Percentiles rank a stretch among this genome's conserved stretches.
Conservation (phyloP, 1,139 yeast species). For the Saccharomyces hybrid region DNA sequence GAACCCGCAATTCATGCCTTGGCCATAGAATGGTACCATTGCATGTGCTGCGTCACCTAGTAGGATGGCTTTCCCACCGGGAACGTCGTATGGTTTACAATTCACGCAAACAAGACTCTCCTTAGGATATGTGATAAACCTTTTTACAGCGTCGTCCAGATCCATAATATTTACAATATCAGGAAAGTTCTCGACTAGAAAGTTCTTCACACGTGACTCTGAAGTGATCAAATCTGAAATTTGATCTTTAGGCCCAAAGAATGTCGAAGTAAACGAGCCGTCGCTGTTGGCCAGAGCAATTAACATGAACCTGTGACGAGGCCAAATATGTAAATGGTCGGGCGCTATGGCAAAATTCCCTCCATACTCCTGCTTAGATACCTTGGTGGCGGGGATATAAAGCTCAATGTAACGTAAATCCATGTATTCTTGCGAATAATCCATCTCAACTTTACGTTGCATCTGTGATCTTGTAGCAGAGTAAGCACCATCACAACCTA, state of each 20-base stretch:
- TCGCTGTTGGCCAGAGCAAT: slow-evolving; percentile 82
- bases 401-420: slow-evolving; percentile 81
- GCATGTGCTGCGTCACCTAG: slow-evolving; percentile 94
- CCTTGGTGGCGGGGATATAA: slow-evolving; percentile 52
- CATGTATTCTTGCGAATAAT: slow-evolving; percentile 66
- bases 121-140: slow-evolving; percentile 57
- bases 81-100: slow-evolving; percentile 61
- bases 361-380: slow-evolving; percentile 16
- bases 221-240: slow-evolving; percentile 45
- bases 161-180: slow-evolving; percentile 73
- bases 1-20: slow-evolving; percentile 94
- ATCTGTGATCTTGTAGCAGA: slow-evolving; percentile 66
- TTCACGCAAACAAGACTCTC: slow-evolving; percentile 66
- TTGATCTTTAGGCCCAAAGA: slow-evolving; percentile 75
- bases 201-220: slow-evolving; percentile 40
- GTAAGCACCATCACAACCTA: slow-evolving; percentile 86
- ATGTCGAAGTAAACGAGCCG: slow-evolving; percentile 83
- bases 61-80: slow-evolving; percentile 53
- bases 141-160: slow-evolving; percentile 42
- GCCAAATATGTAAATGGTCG: slow-evolving; percentile 89
- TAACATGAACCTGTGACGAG: slow-evolving; percentile 76
- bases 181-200: slow-evolving; percentile 57
- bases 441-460: slow-evolving; percentile 62
- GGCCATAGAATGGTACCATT: slow-evolving; percentile 96
- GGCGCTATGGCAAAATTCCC: slow-evolving; percentile 49